Evolutionary conservation across 305 asterid species (phyloP).

Genomic region (Fraxinus nigra): DNA sequence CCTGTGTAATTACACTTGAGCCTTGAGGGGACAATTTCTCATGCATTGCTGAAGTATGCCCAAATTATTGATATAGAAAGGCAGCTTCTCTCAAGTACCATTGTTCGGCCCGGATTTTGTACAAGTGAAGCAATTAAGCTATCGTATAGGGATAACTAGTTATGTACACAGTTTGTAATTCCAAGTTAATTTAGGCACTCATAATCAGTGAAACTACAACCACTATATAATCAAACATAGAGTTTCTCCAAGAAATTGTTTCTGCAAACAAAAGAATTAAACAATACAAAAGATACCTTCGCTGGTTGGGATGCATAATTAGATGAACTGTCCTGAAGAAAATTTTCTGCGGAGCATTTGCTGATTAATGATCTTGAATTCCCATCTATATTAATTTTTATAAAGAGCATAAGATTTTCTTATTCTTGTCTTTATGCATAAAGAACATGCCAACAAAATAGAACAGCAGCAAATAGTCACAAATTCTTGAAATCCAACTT

Average conservation of each 20-base stretch:
- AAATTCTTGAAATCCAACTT: neutral
- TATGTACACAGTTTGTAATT: neutral
- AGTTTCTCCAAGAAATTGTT: neutral
- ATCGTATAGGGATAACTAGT: neutral
- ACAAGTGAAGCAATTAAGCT: neutral
- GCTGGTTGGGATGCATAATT: slow-evolving; percentile 30
- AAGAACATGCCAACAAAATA: neutral
- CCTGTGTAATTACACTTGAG: neutral
- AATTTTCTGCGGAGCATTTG: slow-evolving; percentile 43
- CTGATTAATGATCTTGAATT: slow-evolving; percentile 35
- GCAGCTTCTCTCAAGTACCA: neutral
- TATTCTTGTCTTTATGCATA: neutral
- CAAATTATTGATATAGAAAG: neutral
- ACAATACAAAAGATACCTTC: slow-evolving; percentile 37
- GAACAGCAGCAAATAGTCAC: neutral
- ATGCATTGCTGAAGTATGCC: neutral
- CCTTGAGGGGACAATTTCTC: neutral
- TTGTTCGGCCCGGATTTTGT: neutral
- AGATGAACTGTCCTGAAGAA: slow-evolving; percentile 31
- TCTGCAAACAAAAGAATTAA: slow-evolving; percentile 6
- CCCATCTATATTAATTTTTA: slow-evolving; percentile 40
- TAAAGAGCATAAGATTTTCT: neutral
- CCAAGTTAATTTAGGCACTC: neutral
- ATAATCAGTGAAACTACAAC: neutral
- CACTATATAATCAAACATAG: neutral